Evolutionary conservation across 305 asterid species (phyloP), one percentile per base, ranked within the genome.

Genomic region (Fraxinus floribunda): DNA sequence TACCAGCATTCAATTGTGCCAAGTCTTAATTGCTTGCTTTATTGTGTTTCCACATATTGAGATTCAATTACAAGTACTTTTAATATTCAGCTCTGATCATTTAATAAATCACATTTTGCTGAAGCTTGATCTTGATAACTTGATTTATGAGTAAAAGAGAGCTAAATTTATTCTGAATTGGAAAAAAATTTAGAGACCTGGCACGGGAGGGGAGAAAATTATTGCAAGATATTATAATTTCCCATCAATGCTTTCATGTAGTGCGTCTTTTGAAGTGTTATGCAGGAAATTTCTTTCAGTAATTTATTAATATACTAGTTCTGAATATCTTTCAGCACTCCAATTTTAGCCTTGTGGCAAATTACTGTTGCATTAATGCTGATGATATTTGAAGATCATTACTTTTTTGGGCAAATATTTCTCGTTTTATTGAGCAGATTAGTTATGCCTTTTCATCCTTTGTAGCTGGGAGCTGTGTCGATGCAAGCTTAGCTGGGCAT

Each of bases 401-500:
- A 60, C 80, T 80, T 74, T n/a, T 20, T 34, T 30, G 55, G 82
- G 52, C 2, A 39, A 68, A 32, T 46, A 78, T 68, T 79, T 64
- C 30, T 77, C 22, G 41, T 73, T 49, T 52, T 73, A 30, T 22
- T 76, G 35, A 15, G 36, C 66, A 29, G 77, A 77, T 78, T 79
- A 20, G 18, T 49, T 57, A 68, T 68, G 76, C 41, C 44, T 70
- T 30, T 32, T 70, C 76, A 32, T 70, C 22, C 82, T 68, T 76
- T 46, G 79, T 83, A 78, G 82, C 79, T 73, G 68, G 75, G 72
- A 57, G 81, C 18, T 68, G 10, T 35, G 41, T 16, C 60, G 46
- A 39, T 22, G 70, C 71, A 80, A 82, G 77, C 82, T 32, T 72
- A 26, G 82, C 85, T 82, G 77, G 79, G 52, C 35, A 73, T 75